Conservation (phyloP, 345 rosid genomes). For the Murraya paniculata region DNA sequence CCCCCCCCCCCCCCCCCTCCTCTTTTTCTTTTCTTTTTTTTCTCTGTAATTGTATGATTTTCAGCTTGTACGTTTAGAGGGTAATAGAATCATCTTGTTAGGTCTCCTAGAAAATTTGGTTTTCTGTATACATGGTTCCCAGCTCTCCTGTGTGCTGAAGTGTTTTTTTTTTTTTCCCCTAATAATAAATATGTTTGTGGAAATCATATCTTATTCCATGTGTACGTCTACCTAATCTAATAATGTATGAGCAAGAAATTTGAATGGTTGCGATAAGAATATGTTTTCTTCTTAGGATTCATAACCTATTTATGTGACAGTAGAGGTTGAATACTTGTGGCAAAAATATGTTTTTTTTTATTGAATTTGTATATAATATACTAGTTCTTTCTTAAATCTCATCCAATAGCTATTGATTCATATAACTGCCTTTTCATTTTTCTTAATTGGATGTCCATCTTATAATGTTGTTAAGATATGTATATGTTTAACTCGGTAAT, state of each 20-base stretch:
- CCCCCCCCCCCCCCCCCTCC: no score
- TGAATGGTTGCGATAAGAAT: neutral
- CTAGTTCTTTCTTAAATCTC: neutral
- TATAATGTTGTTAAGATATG: neutral
- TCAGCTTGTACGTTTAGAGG: neutral
- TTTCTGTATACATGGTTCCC: neutral
- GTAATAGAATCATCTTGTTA: neutral
- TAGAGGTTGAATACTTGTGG: neutral
- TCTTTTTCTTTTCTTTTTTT: no score
- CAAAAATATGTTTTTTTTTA: neutral
- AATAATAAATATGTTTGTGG: neutral
- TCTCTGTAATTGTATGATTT: slow-evolving; percentile 1
- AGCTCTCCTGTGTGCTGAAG: neutral
- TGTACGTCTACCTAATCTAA: neutral
- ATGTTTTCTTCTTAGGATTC: neutral
- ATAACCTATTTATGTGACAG: neutral
- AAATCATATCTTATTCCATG: neutral
- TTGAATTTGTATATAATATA: neutral
- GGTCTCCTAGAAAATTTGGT: neutral
- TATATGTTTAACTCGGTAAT: neutral
- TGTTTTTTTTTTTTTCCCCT: no score
- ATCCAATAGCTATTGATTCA: neutral
- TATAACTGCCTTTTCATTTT: neutral
- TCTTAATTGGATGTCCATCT: neutral
- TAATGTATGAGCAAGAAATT: neutral